These are phyloP conservation scores for Cladosporium sp. DNA, from an alignment of 2,329 filamentous ascomycete species.

Conservation along the genomic window DNA sequence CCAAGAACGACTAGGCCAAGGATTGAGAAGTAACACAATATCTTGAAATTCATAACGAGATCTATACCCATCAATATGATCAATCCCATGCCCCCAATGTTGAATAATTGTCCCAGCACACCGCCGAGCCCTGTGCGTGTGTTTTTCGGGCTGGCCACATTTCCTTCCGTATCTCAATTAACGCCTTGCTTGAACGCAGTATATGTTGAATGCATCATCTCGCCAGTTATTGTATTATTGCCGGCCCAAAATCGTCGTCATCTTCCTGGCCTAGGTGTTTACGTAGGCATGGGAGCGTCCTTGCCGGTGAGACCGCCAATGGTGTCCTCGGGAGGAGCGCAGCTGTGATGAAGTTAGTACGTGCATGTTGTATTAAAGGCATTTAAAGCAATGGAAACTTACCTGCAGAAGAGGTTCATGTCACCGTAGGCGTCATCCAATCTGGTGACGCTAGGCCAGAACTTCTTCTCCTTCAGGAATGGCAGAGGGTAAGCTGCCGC, in stretches of 20 bases:
- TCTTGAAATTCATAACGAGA: background rate
- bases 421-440: constrained; percentile 90
- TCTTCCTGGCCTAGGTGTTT: background rate
- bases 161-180: background rate
- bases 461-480: constrained; percentile 91
- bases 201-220: constrained; percentile 18
- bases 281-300: constrained; percentile 35
- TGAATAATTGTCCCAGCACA: background rate
- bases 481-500: constrained; percentile 83
- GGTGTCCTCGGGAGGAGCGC: constrained; percentile 71
- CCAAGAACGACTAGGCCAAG: background rate
- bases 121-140: background rate
- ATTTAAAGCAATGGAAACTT: constrained; percentile 16
- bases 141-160: background rate
- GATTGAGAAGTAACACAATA: background rate
- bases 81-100: constrained; percentile 2
- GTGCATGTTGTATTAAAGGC: background rate
- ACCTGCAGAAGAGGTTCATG: constrained; percentile 87
- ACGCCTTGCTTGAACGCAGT: constrained; percentile 23
- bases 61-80: background rate
- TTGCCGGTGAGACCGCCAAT: constrained; percentile 39
- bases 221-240: background rate
- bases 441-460: constrained; percentile 87
- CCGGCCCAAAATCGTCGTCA: background rate
- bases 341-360: constrained; percentile 42